phyloP scores from a whole-genome alignment of 306 rosid genomes.

The Cucumis cinereus region DNA sequence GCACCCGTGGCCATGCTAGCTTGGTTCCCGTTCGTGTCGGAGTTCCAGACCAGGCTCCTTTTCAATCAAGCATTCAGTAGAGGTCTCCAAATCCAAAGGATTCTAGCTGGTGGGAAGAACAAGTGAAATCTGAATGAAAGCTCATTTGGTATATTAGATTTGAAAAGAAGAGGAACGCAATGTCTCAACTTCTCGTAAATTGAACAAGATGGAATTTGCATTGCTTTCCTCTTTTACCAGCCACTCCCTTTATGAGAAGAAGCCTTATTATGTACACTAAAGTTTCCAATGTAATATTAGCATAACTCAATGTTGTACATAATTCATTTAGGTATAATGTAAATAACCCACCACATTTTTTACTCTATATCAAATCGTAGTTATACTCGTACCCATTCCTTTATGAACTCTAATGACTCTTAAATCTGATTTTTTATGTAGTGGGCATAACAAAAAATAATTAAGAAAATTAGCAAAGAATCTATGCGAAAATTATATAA shows the following conservation, averaged over 20 bases:
- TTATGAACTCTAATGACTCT: too few species aligned
- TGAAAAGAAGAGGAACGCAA: background rate
- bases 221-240: background rate
- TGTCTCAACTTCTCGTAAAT: background rate
- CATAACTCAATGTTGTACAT: background rate
- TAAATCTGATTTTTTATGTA: too few species aligned
- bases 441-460: too few species aligned
- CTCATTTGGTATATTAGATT: background rate
- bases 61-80: slow-evolving; percentile 97
- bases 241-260: background rate
- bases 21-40: slow-evolving; percentile 97
- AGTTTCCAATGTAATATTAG: background rate
- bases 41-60: slow-evolving; percentile 80
- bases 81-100: slow-evolving; percentile 95
- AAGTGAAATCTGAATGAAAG: slow-evolving; percentile 16
- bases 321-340: background rate
- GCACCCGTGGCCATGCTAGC: slow-evolving; percentile 72
- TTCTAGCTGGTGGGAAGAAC: slow-evolving; percentile 84
- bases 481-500: too few species aligned
- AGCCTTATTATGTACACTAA: background rate
- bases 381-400: background rate
- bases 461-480: too few species aligned
- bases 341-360: background rate
- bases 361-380: background rate
- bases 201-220: background rate